Base-by-base conservation (phyloP, 2,329 filamentous ascomycete species). In the Juglanconis sp. region DNA sequence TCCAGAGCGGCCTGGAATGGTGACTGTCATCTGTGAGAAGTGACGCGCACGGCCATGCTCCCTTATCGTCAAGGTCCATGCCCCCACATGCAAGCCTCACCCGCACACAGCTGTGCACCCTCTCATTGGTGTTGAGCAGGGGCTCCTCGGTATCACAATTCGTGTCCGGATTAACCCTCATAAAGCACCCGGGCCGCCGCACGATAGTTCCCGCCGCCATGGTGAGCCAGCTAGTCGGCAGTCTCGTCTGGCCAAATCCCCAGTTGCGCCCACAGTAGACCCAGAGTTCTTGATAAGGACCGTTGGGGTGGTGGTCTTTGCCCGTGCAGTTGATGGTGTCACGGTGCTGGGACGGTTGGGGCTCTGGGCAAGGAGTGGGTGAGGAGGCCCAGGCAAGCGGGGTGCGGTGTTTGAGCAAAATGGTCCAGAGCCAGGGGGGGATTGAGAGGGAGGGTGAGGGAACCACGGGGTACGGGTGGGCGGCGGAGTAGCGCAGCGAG, bases 61-160 rank as follows among this genome's bases (percentile, higher is more conserved):
- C 68, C 5, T 63, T 64, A 46, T 78, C 76, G 58, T 77, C 74
- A 31, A 74, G 55, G 35, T 62, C 66, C 50, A 73, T 56, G 1
- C 71, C 71, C 2, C 57, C 63, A 17, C 70, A 69, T 1, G 66
- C 66, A 9, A 73, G 56, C 10, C 72, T 55, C 15, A 73, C 66
- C 9, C 72, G 61, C 31, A 70, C 72, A 10, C 63, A 65, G 10
- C 63, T 64, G 46, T 74, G 72, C 7, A 78, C 70, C 15, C 73
- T 66, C 65, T 78, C 76, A 58, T 69, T 68, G 0, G 76, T 78
- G 48, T 72, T 67, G 3, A 70, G 57, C 60, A 79, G 67, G 5
- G 73, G 72, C 55, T 73, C 66, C 10, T 65, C 60, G 1, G 72
- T 76, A 32, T 70, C 68, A n/a, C 67, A 57, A 55, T 77, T 77